Conservation (phyloP, 2,329 filamentous ascomycete species). For the Alternaria panax region DNA sequence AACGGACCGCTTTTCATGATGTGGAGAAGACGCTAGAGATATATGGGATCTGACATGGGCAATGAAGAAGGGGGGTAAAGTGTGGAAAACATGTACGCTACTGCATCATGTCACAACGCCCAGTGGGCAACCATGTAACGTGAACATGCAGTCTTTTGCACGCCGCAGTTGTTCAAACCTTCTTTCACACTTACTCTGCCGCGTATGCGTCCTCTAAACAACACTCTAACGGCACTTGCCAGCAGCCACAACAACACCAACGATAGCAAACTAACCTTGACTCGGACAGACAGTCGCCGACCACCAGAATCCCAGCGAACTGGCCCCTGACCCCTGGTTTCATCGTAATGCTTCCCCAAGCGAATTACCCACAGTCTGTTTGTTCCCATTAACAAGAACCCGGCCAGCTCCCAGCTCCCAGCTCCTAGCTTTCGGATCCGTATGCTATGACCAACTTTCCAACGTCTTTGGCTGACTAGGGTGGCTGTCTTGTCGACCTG, state of each 20-base stretch:
- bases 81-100: slow-evolving; percentile 15
- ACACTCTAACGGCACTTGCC: not conserved
- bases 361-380: slow-evolving; percentile 1
- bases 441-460: slow-evolving; percentile 2
- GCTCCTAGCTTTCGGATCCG: not conserved
- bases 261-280: not conserved
- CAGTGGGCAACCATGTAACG: not conserved
- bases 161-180: slow-evolving; percentile 3
- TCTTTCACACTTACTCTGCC: slow-evolving; percentile 1
- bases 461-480: not conserved
- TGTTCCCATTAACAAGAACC: slow-evolving; percentile 3
- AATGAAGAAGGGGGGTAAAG: slow-evolving; percentile 5
- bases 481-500: not conserved
- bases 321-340: slow-evolving; percentile 13
- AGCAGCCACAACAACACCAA: not conserved
- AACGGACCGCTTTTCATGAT: slow-evolving; percentile 7
- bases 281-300: not conserved
- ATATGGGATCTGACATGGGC: slow-evolving; percentile 1
- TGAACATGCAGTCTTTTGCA: slow-evolving; percentile 9
- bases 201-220: slow-evolving; percentile 1
- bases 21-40: slow-evolving; percentile 18
- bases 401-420: no score
- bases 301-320: not conserved
- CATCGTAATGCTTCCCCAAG: slow-evolving; percentile 3
- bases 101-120: slow-evolving; percentile 15